phyloP scores from a whole-genome alignment of 495 filamentous ascomycete species.

The Cladorrhinum samala region DNA sequence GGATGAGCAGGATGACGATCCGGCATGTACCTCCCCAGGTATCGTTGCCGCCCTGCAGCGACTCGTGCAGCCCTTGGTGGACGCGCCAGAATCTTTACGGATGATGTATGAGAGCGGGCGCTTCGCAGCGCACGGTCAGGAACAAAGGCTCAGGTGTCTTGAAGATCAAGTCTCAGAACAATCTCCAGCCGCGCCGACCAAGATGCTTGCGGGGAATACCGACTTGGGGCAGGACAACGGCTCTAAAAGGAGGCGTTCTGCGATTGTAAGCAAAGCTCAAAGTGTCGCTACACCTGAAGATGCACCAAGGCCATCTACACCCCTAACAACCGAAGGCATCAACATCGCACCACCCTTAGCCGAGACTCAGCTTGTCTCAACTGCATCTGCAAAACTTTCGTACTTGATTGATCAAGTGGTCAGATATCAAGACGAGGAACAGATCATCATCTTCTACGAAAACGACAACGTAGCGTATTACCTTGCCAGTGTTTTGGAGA shows the following conservation, averaged over 20 bases:
- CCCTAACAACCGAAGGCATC: no score
- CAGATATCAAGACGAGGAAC: constrained; percentile 61
- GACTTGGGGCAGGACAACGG: constrained; percentile 27
- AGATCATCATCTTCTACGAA: constrained; percentile 92
- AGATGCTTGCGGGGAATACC: constrained; percentile 35
- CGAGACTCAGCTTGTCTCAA: constrained; percentile 63
- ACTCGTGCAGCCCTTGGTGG: constrained; percentile 30
- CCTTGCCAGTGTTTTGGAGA: constrained; percentile 74
- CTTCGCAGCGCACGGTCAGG: constrained; percentile 28
- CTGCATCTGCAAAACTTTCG: constrained; percentile 78
- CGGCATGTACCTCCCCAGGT: constrained; percentile 34
- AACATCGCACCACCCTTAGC: constrained; percentile 46
- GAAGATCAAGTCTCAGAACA: constrained; percentile 9
- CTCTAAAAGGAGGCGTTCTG: constrained; percentile 20
- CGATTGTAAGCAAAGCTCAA: constrained; percentile 12
- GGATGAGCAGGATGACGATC: constrained; percentile 32
- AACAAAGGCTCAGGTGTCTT: constrained; percentile 26
- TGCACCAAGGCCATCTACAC: no score
- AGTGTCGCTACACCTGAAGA: no score
- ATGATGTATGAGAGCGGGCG: constrained; percentile 32
- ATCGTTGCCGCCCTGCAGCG: constrained; percentile 36
- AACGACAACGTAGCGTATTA: constrained; percentile 77
- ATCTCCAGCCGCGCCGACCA: no score
- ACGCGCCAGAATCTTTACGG: constrained; percentile 31
- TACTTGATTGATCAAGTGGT: constrained; percentile 72